phyloP scores from a whole-genome alignment of 176 grass and related monocot genomes.

The Aegilops sharonensis region DNA sequence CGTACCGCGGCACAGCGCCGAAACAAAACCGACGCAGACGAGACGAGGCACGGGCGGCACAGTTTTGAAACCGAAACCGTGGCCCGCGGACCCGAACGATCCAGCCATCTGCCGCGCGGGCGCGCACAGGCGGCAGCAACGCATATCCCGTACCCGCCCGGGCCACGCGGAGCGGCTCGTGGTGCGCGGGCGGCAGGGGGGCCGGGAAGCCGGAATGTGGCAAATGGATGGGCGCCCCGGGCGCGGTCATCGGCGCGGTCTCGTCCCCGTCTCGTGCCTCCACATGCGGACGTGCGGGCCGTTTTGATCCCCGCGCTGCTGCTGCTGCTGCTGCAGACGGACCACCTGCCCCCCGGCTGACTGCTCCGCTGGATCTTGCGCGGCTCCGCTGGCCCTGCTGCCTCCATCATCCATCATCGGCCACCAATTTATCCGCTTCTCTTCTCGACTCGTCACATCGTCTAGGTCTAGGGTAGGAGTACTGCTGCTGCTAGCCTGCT shows the following conservation, averaged over 20 bases:
- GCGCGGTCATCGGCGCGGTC: slow-evolving; percentile 10
- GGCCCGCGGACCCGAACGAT: neutral
- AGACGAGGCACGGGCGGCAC: no score
- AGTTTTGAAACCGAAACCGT: neutral
- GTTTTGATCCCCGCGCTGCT: slow-evolving; percentile 11
- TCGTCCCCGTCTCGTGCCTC: slow-evolving; percentile 23
- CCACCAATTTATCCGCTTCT: neutral
- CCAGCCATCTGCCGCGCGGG: neutral
- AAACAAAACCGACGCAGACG: neutral
- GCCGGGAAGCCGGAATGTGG: neutral
- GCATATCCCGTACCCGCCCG: no score
- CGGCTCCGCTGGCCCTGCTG: neutral
- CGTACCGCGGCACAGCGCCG: neutral
- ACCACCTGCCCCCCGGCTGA: neutral
- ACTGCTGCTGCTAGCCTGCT: no score
- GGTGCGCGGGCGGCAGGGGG: neutral
- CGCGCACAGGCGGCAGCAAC: neutral
- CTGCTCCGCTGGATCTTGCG: slow-evolving; percentile 28
- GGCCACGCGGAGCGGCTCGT: neutral
- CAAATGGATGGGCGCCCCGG: neutral
- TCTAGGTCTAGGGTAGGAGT: no score
- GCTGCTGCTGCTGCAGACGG: neutral
- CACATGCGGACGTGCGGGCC: slow-evolving; percentile 30
- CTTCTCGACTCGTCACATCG: neutral
- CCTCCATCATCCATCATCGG: neutral